These are phyloP conservation scores for Colletotrichum musae DNA, from an alignment of 2,329 filamentous ascomycete species.

Conservation along the genomic window DNA sequence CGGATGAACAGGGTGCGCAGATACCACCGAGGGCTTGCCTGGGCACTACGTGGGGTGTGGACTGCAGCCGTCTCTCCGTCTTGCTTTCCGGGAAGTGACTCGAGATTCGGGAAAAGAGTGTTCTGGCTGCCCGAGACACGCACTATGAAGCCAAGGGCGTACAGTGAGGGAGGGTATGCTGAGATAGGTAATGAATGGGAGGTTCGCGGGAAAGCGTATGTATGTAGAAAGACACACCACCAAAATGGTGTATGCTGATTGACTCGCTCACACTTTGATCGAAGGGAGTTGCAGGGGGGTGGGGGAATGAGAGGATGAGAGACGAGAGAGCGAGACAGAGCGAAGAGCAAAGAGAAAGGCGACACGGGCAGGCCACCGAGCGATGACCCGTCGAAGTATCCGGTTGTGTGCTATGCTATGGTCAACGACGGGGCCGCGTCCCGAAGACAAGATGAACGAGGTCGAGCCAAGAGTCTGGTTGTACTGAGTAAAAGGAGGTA, in stretches of 20 bases:
- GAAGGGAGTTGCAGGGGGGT: not conserved
- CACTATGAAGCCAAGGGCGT: constrained; percentile 12
- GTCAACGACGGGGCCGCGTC: not conserved
- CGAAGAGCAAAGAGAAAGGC: not conserved
- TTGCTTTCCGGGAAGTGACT: not conserved
- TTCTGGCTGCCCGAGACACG: constrained; percentile 29
- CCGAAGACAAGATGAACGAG: constrained; percentile 25
- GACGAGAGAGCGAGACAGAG: not conserved
- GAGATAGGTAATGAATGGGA: too few relatives aligned
- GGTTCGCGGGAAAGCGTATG: too few relatives aligned
- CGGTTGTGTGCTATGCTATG: not conserved
- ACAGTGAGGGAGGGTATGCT: not conserved
- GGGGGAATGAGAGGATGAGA: not conserved
- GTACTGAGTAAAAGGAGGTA: too few relatives aligned
- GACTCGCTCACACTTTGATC: too few relatives aligned
- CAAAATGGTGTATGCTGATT: too few relatives aligned
- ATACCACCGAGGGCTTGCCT: constrained; percentile 7
- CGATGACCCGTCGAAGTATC: not conserved
- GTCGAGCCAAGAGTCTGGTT: too few relatives aligned
- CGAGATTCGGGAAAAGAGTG: not conserved
- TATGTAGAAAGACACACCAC: too few relatives aligned
- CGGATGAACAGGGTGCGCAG: constrained; percentile 22
- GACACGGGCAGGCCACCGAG: not conserved
- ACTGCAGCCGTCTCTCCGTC: not conserved
- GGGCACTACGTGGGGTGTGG: constrained; percentile 7